Evolutionary conservation across 148 eudicot species (phyloP), one percentile per base, ranked within the genome.

Genomic region (Rhododendron simsii): DNA sequence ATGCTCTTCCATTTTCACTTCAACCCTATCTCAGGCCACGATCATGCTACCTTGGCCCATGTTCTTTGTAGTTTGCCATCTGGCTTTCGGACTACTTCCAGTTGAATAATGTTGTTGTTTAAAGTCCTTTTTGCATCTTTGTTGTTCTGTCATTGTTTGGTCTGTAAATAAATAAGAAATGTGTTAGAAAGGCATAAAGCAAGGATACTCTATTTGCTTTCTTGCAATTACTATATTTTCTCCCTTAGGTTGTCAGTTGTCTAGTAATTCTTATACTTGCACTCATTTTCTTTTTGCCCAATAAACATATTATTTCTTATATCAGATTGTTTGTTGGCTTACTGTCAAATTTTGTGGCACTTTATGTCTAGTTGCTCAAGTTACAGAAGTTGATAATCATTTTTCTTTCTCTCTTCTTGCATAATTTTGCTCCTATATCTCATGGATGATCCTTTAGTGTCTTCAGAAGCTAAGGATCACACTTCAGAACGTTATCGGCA

Each of bases 371-470:
- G 53, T 16, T 78, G 81, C 55, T 78, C 35, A 78, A 78, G 53
- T 78, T 20, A 45, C 81, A 44, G 33, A 15, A 71, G 53, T 78
- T 78, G 55, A 23, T 45, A 23, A 10, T 45, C 14, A 11, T 20
- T 77, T 77, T 44, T 20, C 50, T 47, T 8, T 20, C 20, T 41
- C 51, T 44, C 47, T 44, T 77, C 15, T 83, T 85, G 57, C 83
- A 73, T 86, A 77, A 71, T 87, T 41, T 79, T 71, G n/a, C 57
- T 85, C 88, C 82, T 85, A 89, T 80, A 75, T 81, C 53, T 65
- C 75, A 85, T 75, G 61, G 88, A 86, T 83, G 78, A 84, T 73
- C 81, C 90, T 55, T 81, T 80, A 80, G 88, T 79, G 45, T 45
- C 80, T 67, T 84, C 28, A 85, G 86, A 87, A 75, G 30, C 88